Evolutionary conservation across 2,329 filamentous ascomycete species (phyloP).

Genomic region (Chaetothyriales sp.): DNA sequence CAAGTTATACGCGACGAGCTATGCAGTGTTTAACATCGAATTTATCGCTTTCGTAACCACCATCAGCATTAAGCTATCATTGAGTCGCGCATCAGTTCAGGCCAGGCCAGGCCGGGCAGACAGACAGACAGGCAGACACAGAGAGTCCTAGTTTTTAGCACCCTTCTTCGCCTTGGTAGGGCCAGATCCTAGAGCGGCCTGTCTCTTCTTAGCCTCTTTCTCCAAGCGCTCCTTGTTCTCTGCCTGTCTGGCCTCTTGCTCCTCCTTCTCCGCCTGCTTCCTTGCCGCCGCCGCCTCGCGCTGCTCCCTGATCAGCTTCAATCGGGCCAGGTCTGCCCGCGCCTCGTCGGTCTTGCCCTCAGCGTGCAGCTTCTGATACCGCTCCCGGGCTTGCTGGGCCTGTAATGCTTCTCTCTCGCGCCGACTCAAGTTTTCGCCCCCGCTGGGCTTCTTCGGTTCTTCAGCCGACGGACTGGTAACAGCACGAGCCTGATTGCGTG

Average conservation of each 20-base stretch:
- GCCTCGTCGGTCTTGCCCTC: conserved; percentile 96
- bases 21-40: background rate
- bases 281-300: conserved; percentile 69
- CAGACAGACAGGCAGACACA: conserved; percentile 2
- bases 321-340: conserved; percentile 70
- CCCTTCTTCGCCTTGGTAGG: conserved; percentile 20
- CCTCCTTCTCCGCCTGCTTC: conserved; percentile 60
- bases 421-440: conserved; percentile 45
- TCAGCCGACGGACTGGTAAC: conserved; percentile 23
- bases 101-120: conserved; percentile 29
- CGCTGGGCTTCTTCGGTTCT: conserved; percentile 43
- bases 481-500: conserved; percentile 49
- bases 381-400: conserved; percentile 76
- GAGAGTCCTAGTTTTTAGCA: conserved; percentile 14
- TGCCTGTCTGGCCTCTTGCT: conserved; percentile 30
- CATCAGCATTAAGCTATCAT: background rate
- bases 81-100: conserved; percentile 28
- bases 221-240: conserved; percentile 22
- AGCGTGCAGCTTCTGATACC: conserved; percentile 81
- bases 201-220: conserved; percentile 28
- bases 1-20: background rate
- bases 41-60: background rate
- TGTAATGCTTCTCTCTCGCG: conserved; percentile 67
- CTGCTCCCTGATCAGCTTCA: conserved; percentile 71
- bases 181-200: conserved; percentile 24